phyloP scores from a whole-genome alignment of 164 flowering plant species.

The Cinnamomum chago region DNA sequence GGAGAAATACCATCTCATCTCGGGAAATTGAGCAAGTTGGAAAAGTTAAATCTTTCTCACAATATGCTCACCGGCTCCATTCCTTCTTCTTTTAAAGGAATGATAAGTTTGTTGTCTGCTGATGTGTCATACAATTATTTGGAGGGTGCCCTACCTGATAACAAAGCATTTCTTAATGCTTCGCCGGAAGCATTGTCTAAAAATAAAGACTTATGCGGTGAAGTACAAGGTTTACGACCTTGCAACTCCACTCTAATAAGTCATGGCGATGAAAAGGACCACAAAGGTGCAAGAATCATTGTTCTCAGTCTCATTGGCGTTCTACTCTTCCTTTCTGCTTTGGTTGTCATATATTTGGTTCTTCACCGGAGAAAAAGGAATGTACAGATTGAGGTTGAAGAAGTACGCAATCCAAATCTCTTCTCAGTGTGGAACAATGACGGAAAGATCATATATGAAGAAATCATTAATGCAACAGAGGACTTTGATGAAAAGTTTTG shows the following conservation, averaged over 20 bases:
- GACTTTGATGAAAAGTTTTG: constrained; percentile 22
- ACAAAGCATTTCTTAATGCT: neutral
- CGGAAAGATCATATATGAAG: constrained; percentile 8
- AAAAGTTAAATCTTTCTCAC: constrained; percentile 6
- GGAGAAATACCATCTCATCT: neutral
- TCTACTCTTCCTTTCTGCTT: neutral
- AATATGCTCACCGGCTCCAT: constrained; percentile 7
- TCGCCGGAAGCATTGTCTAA: neutral
- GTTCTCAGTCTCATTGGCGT: neutral
- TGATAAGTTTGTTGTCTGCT: neutral
- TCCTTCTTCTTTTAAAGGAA: constrained; percentile 2
- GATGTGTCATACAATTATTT: constrained; percentile 1
- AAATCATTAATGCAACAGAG: constrained; percentile 15
- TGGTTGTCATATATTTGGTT: neutral
- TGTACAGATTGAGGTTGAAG: neutral
- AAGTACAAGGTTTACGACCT: neutral
- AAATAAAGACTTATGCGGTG: neutral
- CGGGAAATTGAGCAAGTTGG: neutral
- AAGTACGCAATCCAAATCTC: constrained; percentile 12
- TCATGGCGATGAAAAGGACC: neutral
- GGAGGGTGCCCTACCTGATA: neutral
- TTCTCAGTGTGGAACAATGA: constrained; percentile 14
- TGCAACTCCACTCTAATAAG: neutral
- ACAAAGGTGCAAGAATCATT: neutral
- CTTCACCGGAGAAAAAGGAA: neutral